A percentile compares a stretch with the other conserved stretches of the same genome.
Conservation (phyloP, 495 filamentous ascomycete species). For the Penicillium desertorum region DNA sequence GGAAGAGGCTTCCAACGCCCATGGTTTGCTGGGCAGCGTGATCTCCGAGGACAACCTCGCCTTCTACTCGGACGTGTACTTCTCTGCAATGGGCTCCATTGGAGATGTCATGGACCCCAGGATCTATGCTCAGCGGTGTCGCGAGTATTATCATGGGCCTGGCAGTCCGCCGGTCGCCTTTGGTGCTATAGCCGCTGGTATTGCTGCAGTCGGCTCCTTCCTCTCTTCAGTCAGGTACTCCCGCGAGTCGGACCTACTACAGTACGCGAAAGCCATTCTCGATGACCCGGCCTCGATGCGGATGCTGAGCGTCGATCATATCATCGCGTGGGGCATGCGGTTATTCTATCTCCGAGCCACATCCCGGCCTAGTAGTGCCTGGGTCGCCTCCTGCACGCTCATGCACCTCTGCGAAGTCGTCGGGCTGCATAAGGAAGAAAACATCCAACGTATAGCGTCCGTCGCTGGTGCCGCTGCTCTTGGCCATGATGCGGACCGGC, state of each 20-base stretch:
- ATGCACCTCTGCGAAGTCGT: conserved; percentile 37
- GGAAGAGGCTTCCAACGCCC: conserved; percentile 27
- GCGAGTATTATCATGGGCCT: conserved; percentile 26
- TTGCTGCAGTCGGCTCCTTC: conserved; percentile 34
- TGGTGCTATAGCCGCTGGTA: conserved; percentile 31
- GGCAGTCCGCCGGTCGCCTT: conserved; percentile 27
- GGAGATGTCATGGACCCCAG: conserved; percentile 28
- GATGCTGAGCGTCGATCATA: conserved; percentile 31
- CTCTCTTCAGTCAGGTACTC: conserved; percentile 28
- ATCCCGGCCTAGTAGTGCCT: conserved; percentile 36
- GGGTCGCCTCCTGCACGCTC: conserved; percentile 36
- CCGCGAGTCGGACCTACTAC: conserved; percentile 32
- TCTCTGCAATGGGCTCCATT: conserved; percentile 26
- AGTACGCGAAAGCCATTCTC: conserved; percentile 36
- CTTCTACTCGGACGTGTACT: conserved; percentile 25
- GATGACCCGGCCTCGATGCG: conserved; percentile 35
- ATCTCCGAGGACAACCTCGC: conserved; percentile 30
- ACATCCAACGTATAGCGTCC: conserved; percentile 30
- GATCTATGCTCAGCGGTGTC: conserved; percentile 34
- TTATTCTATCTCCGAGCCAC: conserved; percentile 38
- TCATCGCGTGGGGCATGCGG: conserved; percentile 37
- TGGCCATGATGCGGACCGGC: conserved; percentile 32
- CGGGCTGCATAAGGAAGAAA: conserved; percentile 33
- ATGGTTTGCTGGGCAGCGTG: conserved; percentile 26
- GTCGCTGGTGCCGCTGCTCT: conserved; percentile 20